A percentile compares a stretch with the other conserved stretches of the same genome.
Conservation (phyloP, 208 protist species). For the Angomonas deanei region DNA sequence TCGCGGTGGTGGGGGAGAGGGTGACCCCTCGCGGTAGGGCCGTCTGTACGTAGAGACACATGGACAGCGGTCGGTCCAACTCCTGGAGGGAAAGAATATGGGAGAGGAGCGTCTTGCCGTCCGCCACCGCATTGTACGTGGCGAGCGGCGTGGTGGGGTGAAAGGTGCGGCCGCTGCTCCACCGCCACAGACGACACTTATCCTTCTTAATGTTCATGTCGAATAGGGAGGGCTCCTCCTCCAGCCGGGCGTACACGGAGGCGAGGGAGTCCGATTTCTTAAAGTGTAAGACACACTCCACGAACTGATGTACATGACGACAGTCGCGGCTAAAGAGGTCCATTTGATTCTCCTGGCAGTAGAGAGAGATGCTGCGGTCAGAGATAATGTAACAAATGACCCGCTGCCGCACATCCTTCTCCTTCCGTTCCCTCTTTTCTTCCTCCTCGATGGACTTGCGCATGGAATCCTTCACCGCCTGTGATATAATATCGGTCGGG, state of each 20-base stretch:
- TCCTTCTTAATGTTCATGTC: conserved; percentile 17
- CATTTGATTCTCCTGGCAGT: conserved; percentile 28
- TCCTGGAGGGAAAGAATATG: conserved; percentile 25
- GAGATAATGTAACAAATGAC: conserved; percentile 50
- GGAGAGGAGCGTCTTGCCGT: conserved; percentile 3
- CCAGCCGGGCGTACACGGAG: conserved; percentile 43
- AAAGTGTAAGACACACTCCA: conserved; percentile 42
- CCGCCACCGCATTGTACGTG: conserved; percentile 20
- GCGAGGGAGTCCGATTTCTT: conserved; percentile 41
- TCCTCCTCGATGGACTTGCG: conserved; percentile 51
- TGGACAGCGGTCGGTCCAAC: conserved; percentile 13
- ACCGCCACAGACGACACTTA: conserved; percentile 50
- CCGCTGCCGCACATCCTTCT: conserved; percentile 28
- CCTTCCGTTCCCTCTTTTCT: conserved; percentile 27
- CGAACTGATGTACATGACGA: conserved; percentile 12
- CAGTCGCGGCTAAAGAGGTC: conserved; percentile 48
- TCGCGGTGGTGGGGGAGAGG: conserved; percentile 2
- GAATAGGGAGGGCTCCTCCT: conserved; percentile 21
- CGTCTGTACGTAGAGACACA: conserved; percentile 52
- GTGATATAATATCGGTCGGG: conserved; percentile 54
- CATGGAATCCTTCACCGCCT: conserved; percentile 50
- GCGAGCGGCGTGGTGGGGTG: conserved; percentile 26
- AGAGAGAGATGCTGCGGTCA: conserved; percentile 31
- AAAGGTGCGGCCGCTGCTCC: conserved; percentile 13
- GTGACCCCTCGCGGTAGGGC: conserved; percentile 17